A percentile compares a stretch with the other conserved stretches of the same genome.
phyloP scores from a whole-genome alignment of 306 rosid genomes.

The Hippophae tibetana region DNA sequence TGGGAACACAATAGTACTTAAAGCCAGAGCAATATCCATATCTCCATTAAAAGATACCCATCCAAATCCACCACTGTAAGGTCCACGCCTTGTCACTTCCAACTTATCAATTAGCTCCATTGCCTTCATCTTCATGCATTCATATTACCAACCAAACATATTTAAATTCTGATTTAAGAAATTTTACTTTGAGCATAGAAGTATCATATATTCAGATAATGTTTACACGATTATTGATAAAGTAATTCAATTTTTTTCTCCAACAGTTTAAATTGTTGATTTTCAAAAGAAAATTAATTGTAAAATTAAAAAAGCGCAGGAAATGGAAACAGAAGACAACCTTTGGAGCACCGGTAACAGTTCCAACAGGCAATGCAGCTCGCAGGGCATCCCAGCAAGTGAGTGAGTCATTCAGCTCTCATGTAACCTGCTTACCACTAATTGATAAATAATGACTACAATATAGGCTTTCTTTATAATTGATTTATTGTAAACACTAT shows the following conservation, averaged over 20 bases:
- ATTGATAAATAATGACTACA: too few relatives aligned
- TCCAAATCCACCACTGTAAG: constrained; percentile 77
- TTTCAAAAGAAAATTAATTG: neutral
- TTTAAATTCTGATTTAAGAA: neutral
- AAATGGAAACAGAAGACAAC: constrained; percentile 19
- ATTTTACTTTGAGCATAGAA: too few relatives aligned
- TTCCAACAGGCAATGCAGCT: constrained; percentile 80
- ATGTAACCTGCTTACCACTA: constrained; percentile 40
- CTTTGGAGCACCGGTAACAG: constrained; percentile 90
- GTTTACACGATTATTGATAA: too few relatives aligned
- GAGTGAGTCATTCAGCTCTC: constrained; percentile 57
- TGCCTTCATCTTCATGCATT: constrained; percentile 60
- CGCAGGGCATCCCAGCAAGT: constrained; percentile 71
- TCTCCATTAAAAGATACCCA: constrained; percentile 50
- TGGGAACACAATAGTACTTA: constrained; percentile 64
- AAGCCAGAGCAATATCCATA: constrained; percentile 76
- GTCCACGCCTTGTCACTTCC: constrained; percentile 65
- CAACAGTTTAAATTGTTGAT: neutral
- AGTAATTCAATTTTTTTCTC: too few relatives aligned
- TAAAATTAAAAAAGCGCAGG: constrained; percentile 2
- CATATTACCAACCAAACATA: neutral
- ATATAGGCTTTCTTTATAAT: too few relatives aligned
- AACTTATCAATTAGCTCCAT: constrained; percentile 72
- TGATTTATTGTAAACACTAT: too few relatives aligned
- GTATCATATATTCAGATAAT: too few relatives aligned